Conservation (phyloP, 2,329 filamentous ascomycete species). For the Penicillium sp. region DNA sequence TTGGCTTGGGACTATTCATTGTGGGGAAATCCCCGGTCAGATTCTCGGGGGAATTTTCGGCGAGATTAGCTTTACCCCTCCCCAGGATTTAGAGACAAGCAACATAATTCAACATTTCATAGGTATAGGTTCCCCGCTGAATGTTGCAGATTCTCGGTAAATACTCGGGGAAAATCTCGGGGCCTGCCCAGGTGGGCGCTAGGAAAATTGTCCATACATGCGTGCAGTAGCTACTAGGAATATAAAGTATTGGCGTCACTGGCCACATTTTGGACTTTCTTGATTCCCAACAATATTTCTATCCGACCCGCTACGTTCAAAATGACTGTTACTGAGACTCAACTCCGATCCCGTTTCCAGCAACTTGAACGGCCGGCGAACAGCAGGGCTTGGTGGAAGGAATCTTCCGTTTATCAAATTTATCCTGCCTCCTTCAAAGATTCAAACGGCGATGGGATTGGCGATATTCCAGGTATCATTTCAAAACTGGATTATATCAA, state of each 20-base stretch:
- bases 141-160: neutral
- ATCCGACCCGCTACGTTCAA: neutral
- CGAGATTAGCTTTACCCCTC: neutral
- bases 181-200: neutral
- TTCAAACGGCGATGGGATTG: conserved; percentile 39
- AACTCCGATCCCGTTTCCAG: neutral
- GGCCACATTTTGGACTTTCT: neutral
- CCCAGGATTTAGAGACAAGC: too few species aligned
- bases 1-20: neutral
- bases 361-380: neutral
- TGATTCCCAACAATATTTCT: neutral
- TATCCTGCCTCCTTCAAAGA: conserved; percentile 60
- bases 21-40: neutral
- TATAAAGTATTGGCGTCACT: neutral
- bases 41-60: neutral
- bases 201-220: neutral
- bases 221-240: neutral
- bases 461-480: conserved; percentile 38
- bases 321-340: neutral
- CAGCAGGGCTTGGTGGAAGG: conserved; percentile 60
- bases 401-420: conserved; percentile 64
- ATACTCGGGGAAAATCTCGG: neutral
- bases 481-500: conserved; percentile 35
- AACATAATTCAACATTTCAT: too few species aligned
- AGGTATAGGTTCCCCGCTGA: neutral